phyloP scores from a whole-genome alignment of 257 asterid species.

The Marsdenia floribunda region DNA sequence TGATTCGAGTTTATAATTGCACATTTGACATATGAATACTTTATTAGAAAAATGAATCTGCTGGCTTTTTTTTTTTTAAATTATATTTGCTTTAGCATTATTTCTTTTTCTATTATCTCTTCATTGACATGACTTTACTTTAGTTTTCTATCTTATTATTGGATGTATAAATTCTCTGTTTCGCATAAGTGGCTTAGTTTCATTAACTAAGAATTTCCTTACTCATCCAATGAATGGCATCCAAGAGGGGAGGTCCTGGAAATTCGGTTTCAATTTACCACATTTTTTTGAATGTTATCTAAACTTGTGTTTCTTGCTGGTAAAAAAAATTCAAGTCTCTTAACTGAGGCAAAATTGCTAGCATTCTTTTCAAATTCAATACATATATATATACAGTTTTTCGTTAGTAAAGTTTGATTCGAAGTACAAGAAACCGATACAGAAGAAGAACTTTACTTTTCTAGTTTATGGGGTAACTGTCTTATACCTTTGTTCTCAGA shows the following conservation, averaged over 20 bases:
- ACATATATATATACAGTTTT: background rate
- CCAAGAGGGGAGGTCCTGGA: background rate
- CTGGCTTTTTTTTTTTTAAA: background rate
- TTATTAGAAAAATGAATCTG: background rate
- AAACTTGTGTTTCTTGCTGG: background rate
- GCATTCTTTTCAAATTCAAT: background rate
- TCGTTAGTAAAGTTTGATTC: background rate
- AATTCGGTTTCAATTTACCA: background rate
- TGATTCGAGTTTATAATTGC: background rate
- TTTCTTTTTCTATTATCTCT: background rate
- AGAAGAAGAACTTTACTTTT: background rate
- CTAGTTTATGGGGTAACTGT: background rate
- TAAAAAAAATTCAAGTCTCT: background rate
- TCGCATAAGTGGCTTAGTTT: background rate
- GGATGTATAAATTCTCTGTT: background rate
- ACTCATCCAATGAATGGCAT: background rate
- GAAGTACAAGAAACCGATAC: background rate
- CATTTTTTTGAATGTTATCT: background rate
- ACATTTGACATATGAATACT: background rate
- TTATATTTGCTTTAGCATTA: background rate
- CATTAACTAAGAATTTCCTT: background rate
- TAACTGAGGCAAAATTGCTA: background rate
- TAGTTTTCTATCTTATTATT: background rate
- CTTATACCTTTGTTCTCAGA: constrained; percentile 38
- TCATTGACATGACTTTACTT: background rate